Conservation (phyloP, 169 alveolate species). For the Cryptosporidium baileyi region DNA sequence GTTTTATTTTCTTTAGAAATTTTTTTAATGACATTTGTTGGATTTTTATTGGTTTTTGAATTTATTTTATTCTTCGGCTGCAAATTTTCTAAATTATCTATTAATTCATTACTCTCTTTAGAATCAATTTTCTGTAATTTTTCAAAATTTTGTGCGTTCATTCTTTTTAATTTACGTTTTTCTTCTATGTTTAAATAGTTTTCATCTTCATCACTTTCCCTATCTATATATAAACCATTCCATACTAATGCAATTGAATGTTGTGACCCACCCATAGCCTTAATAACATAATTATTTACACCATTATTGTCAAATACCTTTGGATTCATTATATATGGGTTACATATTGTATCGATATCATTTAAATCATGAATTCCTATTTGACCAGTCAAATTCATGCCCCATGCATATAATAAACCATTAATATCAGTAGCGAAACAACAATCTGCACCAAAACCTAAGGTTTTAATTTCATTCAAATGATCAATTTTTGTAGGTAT, state of each 20-base stretch:
- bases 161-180: not conserved
- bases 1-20: too few relatives aligned
- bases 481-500: constrained; percentile 35
- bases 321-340: constrained; percentile 41
- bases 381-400: constrained; percentile 60
- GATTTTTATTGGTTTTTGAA: too few relatives aligned
- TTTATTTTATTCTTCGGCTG: too few relatives aligned
- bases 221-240: not conserved
- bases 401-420: constrained; percentile 47
- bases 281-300: not conserved
- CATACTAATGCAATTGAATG: constrained; percentile 45
- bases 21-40: too few relatives aligned
- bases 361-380: not conserved
- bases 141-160: constrained; percentile 46
- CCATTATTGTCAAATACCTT: not conserved
- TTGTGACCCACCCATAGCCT: constrained; percentile 49
- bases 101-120: too few relatives aligned
- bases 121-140: too few relatives aligned
- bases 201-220: not conserved
- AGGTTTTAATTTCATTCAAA: not conserved
- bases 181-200: not conserved
- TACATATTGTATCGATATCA: constrained; percentile 3
- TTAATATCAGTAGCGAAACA: constrained; percentile 29
- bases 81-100: too few relatives aligned
- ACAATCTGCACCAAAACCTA: constrained; percentile 61